These are phyloP conservation scores for Solanum lycopersicoides DNA, from an alignment of 257 asterid species.

Conservation along the genomic window DNA sequence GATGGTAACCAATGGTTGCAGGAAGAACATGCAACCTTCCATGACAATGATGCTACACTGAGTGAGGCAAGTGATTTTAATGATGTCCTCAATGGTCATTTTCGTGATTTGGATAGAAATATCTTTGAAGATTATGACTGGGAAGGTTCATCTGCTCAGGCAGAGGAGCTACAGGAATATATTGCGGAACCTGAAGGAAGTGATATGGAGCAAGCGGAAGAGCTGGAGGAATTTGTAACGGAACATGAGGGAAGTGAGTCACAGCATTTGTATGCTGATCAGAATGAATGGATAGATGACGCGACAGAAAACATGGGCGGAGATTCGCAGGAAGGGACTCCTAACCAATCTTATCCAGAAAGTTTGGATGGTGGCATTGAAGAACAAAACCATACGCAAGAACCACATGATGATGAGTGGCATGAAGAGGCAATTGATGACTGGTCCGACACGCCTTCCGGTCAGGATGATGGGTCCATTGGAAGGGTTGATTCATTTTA, in stretches of 20 bases:
- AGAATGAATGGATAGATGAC: constrained; percentile 20
- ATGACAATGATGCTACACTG: constrained; percentile 16
- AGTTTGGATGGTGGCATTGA: constrained; percentile 18
- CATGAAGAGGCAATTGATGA: constrained; percentile 56
- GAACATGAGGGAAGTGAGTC: constrained; percentile 26
- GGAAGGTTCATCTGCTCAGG: constrained; percentile 30
- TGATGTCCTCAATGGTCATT: constrained; percentile 4
- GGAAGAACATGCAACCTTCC: constrained; percentile 22
- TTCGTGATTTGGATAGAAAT: constrained; percentile 11
- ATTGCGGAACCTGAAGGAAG: background rate
- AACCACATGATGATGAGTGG: constrained; percentile 47
- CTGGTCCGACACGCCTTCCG: constrained; percentile 60
- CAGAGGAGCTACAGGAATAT: constrained; percentile 23
- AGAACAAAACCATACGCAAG: constrained; percentile 33
- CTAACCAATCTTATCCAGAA: constrained; percentile 31
- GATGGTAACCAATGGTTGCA: constrained; percentile 5
- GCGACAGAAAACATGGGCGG: constrained; percentile 14
- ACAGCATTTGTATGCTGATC: constrained; percentile 18
- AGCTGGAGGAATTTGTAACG: background rate
- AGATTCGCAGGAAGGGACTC: constrained; percentile 27
- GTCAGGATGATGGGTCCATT: constrained; percentile 29
- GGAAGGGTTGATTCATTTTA: constrained; percentile 32
- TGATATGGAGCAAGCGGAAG: background rate
- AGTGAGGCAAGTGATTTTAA: constrained; percentile 14
- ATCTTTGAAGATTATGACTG: constrained; percentile 21